These are phyloP conservation scores for Phytophthora megakarya DNA, from an alignment of 352 stramenopile species.

Conservation along the genomic window DNA sequence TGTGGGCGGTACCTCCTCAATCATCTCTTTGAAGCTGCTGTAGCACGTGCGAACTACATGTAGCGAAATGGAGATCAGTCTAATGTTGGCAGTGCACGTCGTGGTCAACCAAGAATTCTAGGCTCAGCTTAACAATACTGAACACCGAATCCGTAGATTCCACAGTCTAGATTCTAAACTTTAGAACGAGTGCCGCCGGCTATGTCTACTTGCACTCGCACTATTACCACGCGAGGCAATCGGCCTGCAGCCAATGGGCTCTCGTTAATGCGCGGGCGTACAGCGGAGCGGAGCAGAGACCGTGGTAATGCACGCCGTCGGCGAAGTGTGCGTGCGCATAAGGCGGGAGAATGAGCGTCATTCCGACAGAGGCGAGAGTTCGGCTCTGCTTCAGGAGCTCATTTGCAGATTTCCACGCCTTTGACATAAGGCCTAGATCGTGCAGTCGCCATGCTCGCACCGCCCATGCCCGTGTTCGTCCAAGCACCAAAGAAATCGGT, in stretches of 20 bases:
- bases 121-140: too few relatives aligned
- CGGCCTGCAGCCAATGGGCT: constrained; percentile 21
- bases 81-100: neutral
- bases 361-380: constrained; percentile 15
- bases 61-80: too few relatives aligned
- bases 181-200: neutral
- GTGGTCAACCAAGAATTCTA: neutral
- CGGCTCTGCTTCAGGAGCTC: constrained; percentile 1
- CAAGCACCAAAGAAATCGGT: constrained; percentile 14
- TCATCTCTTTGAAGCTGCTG: too few relatives aligned
- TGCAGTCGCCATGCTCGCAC: constrained; percentile 13
- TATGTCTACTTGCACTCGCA: constrained; percentile 19
- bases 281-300: constrained; percentile 29
- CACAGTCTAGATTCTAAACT: neutral
- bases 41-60: too few relatives aligned
- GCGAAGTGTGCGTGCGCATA: constrained; percentile 23
- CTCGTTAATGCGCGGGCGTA: constrained; percentile 3
- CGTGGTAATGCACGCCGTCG: constrained; percentile 13
- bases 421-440: neutral
- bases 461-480: constrained; percentile 22
- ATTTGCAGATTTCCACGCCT: constrained; percentile 20
- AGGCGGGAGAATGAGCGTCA: constrained; percentile 19
- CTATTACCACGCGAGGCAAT: constrained; percentile 9
- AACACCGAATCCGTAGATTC: neutral
- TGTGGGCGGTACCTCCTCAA: too few relatives aligned